A percentile compares a stretch with the other conserved stretches of the same genome.
Conservation (phyloP, 805 yeast genomes). For the Cyberlindnera petersonii region DNA sequence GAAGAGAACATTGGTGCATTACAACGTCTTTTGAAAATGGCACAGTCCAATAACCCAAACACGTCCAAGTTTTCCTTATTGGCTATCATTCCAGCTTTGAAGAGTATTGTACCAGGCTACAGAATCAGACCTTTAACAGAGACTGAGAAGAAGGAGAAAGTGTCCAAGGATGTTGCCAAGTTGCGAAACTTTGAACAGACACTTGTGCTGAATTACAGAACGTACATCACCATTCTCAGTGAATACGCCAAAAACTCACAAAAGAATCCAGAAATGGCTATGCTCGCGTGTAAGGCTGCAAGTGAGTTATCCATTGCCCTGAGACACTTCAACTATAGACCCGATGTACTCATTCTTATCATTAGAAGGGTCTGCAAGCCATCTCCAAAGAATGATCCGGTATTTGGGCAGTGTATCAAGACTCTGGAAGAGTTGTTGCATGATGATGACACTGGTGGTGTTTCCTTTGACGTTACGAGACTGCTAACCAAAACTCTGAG, state of each 20-base stretch:
- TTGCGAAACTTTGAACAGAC: constrained; percentile 78
- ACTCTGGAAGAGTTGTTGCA: constrained; percentile 65
- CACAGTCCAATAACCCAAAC: constrained; percentile 59
- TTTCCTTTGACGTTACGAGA: constrained; percentile 70
- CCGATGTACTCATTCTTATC: constrained; percentile 65
- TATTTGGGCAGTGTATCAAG: constrained; percentile 56
- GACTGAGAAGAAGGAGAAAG: constrained; percentile 75
- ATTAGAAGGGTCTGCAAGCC: constrained; percentile 69
- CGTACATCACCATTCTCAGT: constrained; percentile 56
- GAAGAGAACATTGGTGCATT: constrained; percentile 73
- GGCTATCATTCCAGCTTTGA: constrained; percentile 81
- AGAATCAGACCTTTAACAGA: constrained; percentile 80
- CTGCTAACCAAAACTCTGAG: constrained; percentile 65
- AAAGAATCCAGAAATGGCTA: constrained; percentile 40
- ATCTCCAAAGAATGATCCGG: constrained; percentile 35
- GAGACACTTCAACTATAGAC: constrained; percentile 75
- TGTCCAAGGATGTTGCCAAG: constrained; percentile 74
- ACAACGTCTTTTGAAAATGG: constrained; percentile 65
- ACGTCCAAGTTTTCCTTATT: constrained; percentile 69
- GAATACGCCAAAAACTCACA: constrained; percentile 37
- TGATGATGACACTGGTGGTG: constrained; percentile 81
- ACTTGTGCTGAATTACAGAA: constrained; percentile 63
- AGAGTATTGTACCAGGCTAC: constrained; percentile 83
- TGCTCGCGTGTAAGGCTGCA: constrained; percentile 67
- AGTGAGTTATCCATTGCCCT: constrained; percentile 69